These are phyloP conservation scores for Suillus discolor DNA, from an alignment of 768 basidiomycete species.

Conservation along the genomic window DNA sequence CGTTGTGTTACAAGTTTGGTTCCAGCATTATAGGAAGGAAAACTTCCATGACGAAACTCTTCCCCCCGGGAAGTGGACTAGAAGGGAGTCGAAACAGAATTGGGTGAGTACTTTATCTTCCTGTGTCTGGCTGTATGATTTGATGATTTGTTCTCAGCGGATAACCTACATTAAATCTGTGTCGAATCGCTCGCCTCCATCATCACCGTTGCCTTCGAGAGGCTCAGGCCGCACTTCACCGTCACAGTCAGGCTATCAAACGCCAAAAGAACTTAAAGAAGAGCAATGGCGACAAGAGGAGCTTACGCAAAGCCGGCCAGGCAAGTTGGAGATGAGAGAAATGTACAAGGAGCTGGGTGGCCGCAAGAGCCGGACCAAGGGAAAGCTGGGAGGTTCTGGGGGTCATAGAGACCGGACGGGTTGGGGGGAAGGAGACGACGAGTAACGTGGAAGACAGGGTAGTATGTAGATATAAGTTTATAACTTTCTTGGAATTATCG, in stretches of 20 bases:
- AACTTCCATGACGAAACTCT: constrained; percentile 81
- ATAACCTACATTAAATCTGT: constrained; percentile 45
- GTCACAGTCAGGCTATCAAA: constrained; percentile 65
- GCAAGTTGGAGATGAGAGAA: constrained; percentile 85
- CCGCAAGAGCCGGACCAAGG: constrained; percentile 75
- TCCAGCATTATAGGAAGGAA: constrained; percentile 86
- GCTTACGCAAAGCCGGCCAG: constrained; percentile 49
- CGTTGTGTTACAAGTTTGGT: constrained; percentile 71
- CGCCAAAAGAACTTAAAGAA: constrained; percentile 77
- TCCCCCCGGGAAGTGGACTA: constrained; percentile 88
- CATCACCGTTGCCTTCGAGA: constrained; percentile 38
- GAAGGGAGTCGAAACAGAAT: constrained; percentile 90
- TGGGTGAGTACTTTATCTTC: constrained; percentile 58
- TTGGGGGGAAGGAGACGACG: constrained; percentile 51
- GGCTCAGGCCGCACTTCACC: constrained; percentile 54
- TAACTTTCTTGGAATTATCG: background rate
- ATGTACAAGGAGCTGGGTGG: constrained; percentile 92
- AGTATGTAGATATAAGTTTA: background rate
- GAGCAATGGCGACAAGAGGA: constrained; percentile 70
- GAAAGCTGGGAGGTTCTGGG: constrained; percentile 66
- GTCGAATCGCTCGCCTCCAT: constrained; percentile 41
- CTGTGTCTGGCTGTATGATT: constrained; percentile 9
- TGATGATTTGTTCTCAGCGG: constrained; percentile 44
- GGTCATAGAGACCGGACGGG: constrained; percentile 78
- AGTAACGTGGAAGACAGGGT: constrained; percentile 1